These are phyloP conservation scores for Didymella pomorum DNA, from an alignment of 2,329 filamentous ascomycete species.

Conservation along the genomic window DNA sequence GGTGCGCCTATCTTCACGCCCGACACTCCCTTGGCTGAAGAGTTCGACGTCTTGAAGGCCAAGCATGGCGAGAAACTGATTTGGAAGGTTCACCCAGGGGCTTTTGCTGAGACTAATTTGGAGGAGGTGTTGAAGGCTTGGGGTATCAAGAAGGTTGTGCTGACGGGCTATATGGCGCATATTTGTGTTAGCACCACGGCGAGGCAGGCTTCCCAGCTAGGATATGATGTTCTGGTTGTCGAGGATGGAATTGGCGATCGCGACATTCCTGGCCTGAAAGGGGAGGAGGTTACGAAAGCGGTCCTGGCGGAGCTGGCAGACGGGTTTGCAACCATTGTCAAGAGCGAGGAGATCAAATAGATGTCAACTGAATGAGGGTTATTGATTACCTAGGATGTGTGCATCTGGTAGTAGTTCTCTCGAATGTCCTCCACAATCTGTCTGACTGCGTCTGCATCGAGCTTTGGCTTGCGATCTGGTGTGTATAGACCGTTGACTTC, in stretches of 20 bases:
- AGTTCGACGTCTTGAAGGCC: constrained; percentile 66
- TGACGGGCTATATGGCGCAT: constrained; percentile 70
- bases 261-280: constrained; percentile 67
- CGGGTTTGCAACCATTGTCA: constrained; percentile 67
- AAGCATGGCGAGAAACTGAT: constrained; percentile 62
- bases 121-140: constrained; percentile 59
- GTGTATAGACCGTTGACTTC: constrained; percentile 73
- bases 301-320: constrained; percentile 65
- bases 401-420: constrained; percentile 33
- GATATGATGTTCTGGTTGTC: constrained; percentile 68
- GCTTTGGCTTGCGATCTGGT: constrained; percentile 66
- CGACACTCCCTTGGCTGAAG: constrained; percentile 63
- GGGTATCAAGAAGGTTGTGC: constrained; percentile 66
- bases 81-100: constrained; percentile 63
- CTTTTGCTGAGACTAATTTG: constrained; percentile 67
- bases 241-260: constrained; percentile 70
- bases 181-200: constrained; percentile 69
- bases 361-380: neutral
- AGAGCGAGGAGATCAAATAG: constrained; percentile 55
- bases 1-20: constrained; percentile 72
- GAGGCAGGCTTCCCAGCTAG: constrained; percentile 64
- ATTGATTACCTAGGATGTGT: constrained; percentile 7
- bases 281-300: constrained; percentile 59
- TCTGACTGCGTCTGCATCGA: constrained; percentile 65
- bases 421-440: constrained; percentile 61